These are phyloP conservation scores for Monosporascus sp. DNA, from an alignment of 2,329 filamentous ascomycete species.

Conservation along the genomic window DNA sequence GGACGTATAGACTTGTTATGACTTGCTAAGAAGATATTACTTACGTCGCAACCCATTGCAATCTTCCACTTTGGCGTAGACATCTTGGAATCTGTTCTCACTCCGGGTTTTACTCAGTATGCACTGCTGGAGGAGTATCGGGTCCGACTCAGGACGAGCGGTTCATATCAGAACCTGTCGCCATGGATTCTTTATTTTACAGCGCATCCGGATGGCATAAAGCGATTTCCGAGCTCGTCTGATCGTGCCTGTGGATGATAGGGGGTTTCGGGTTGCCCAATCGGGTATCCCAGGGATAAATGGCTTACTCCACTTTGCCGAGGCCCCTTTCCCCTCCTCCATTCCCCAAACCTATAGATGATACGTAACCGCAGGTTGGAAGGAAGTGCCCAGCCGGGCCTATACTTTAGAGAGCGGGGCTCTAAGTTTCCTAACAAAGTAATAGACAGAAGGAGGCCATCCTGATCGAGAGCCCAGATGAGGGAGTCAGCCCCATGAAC, in stretches of 20 bases:
- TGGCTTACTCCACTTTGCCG: background rate
- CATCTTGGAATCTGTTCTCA: constrained; percentile 28
- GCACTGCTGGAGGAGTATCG: no score
- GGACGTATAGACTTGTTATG: no score
- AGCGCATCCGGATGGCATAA: background rate
- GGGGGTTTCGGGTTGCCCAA: constrained; percentile 5
- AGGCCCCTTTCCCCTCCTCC: background rate
- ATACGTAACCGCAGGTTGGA: background rate
- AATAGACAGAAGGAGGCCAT: background rate
- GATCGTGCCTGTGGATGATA: background rate
- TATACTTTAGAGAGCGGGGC: background rate
- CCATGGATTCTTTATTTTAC: no score
- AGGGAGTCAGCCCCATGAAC: background rate
- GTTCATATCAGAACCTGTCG: no score
- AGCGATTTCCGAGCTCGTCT: background rate
- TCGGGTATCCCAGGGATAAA: background rate
- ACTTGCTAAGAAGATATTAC: constrained; percentile 13
- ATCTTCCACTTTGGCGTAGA: constrained; percentile 44
- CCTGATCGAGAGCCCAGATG: background rate
- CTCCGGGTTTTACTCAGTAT: background rate
- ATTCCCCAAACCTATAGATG: background rate
- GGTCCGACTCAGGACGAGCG: no score
- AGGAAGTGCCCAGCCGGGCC: background rate
- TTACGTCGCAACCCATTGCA: constrained; percentile 49
- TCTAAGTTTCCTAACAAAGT: background rate